Base-by-base conservation (phyloP, 257 asterid genomes). In the Solanum etuberosum region DNA sequence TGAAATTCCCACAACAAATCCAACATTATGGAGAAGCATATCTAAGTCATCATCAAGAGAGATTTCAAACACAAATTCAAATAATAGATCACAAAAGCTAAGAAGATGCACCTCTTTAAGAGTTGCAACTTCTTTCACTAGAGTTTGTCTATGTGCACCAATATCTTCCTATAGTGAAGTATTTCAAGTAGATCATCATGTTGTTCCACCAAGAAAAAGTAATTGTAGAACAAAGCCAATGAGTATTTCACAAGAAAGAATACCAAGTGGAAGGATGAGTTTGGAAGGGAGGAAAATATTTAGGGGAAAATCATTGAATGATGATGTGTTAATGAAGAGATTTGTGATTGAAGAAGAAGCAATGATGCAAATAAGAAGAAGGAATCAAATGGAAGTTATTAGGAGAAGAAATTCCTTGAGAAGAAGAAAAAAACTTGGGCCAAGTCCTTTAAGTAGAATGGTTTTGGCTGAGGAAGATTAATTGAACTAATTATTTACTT, bases 371-470 rank as follows among this genome's bases (percentile, higher is more conserved):
- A 92, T 89, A 43, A 94, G 93, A 57, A 95, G 94, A 88, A 96
- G 96, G 88, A 96, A 95, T 92, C 93, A 96, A 89, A 93, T 95
- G 98, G 98, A 95, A 86, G 91, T 93, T 88, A 91, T 96, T 84
- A 95, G 93, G 92, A 96, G 92, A 88, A 92, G 95, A 88, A 93
- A 95, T 89, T 87, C 89, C 4, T 78, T 91, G 92, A 93, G 93
- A 84, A 96, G 95, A 90, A 93, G 89, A 86, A 84, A 38, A 63
- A 95, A 88, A 76, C 91, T 95, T 91, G 98, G 98, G 7, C 98
- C 96, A 57, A 96, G 99, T 91, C 99, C 96, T 70, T 92, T 95
- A 90, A 90, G 99, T 92, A 95, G 90, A 92, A 95, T 95, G 98
- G 92, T 85, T 82, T 89, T 95, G 92, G 94, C 88, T 37, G 94